phyloP scores from a whole-genome alignment of 192 early-diverging fungal genomes.

The Spizellomyces sp. region DNA sequence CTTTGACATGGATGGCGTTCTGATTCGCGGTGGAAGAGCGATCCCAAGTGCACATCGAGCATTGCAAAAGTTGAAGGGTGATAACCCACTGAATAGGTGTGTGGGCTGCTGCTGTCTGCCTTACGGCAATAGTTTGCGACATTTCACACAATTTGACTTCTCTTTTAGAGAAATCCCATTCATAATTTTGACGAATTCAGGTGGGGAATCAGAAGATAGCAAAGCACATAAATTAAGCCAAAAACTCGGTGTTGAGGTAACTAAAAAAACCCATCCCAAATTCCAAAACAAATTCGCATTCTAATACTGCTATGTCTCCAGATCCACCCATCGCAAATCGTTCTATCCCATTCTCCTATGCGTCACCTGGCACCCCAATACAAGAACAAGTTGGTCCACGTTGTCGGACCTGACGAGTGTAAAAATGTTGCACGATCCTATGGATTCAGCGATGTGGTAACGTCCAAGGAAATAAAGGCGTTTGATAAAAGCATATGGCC shows the following conservation, averaged over 20 bases:
- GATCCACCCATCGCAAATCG: constrained; percentile 9
- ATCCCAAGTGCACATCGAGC: constrained; percentile 15
- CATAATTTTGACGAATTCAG: constrained; percentile 29
- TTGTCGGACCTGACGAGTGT: constrained; percentile 9
- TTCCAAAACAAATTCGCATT: neutral
- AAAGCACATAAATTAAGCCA: constrained; percentile 15
- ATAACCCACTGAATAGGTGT: constrained; percentile 19
- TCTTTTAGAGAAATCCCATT: constrained; percentile 7
- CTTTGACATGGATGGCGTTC: constrained; percentile 35
- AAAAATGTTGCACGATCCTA: constrained; percentile 19
- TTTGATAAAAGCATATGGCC: constrained; percentile 20
- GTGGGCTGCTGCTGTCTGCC: neutral
- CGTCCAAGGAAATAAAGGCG: neutral
- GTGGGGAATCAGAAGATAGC: constrained; percentile 18
- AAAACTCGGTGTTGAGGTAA: constrained; percentile 5
- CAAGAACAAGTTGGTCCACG: constrained; percentile 10
- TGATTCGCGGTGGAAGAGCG: constrained; percentile 23
- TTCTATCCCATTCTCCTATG: constrained; percentile 23
- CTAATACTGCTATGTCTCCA: neutral
- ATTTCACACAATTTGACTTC: too few species aligned
- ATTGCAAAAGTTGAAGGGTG: constrained; percentile 17
- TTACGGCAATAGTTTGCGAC: neutral
- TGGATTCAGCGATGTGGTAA: constrained; percentile 22
- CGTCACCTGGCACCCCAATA: neutral
- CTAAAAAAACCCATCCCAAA: neutral